Percentiles rank a stretch among this genome's conserved stretches.
These are phyloP conservation scores for Pyrenochaeta sp. DNA, from an alignment of 2,329 filamentous ascomycete species.

Conservation along the genomic window DNA sequence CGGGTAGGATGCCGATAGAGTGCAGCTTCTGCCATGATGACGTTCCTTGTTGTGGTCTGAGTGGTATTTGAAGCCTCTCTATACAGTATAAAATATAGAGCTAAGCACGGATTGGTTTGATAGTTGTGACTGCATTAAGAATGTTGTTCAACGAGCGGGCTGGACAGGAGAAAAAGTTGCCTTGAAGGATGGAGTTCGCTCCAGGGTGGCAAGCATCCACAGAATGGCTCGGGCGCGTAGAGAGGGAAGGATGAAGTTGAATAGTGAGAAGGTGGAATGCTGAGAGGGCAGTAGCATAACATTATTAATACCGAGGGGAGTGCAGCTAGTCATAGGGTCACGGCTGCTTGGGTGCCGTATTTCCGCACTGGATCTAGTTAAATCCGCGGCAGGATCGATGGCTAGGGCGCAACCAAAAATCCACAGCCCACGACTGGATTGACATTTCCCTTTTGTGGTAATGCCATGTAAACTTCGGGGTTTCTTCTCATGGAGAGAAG, in stretches of 20 bases:
- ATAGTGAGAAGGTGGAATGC: neutral
- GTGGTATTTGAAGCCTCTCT: neutral
- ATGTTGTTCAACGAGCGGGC: too few relatives aligned
- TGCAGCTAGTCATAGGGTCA: constrained; percentile 1
- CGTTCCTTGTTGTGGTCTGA: neutral
- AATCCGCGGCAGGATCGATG: neutral
- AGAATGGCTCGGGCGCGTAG: neutral
- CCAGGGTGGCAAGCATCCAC: neutral
- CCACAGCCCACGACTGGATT: neutral
- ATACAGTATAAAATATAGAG: neutral
- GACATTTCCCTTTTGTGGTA: neutral
- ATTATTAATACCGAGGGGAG: neutral
- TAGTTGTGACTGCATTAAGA: too few relatives aligned
- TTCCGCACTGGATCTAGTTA: neutral
- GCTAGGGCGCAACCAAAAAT: constrained; percentile 3
- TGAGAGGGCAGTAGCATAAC: neutral
- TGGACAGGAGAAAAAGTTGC: too few relatives aligned
- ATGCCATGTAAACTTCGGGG: neutral
- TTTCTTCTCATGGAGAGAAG: neutral
- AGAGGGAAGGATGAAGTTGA: neutral
- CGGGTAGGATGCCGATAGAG: constrained; percentile 33
- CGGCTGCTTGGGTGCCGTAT: neutral
- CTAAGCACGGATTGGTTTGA: neutral
- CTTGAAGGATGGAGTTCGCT: neutral
- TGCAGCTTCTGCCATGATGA: constrained; percentile 17